Evolutionary conservation across 148 eudicot genomes (phyloP).

Genomic region (Oxyria digyna): DNA sequence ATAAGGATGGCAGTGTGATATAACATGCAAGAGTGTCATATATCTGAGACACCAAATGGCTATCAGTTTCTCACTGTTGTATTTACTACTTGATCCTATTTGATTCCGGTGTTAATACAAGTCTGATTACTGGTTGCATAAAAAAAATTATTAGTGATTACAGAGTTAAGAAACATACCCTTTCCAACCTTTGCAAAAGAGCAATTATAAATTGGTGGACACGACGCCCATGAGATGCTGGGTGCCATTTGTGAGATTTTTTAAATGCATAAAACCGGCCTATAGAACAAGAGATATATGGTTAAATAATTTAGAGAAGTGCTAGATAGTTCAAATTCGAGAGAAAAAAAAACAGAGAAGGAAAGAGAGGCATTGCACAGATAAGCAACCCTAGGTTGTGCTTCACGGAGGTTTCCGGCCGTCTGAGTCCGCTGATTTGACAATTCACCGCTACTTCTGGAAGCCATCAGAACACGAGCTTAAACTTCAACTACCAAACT

Average conservation of each 20-base stretch:
- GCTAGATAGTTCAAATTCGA: too few relatives aligned
- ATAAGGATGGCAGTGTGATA: too few relatives aligned
- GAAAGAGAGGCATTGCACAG: slow-evolving; percentile 30
- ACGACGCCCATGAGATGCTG: slow-evolving; percentile 94
- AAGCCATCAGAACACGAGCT: neutral
- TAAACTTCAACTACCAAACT: neutral
- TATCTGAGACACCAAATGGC: too few relatives aligned
- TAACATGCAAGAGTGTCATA: too few relatives aligned
- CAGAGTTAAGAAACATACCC: slow-evolving; percentile 26
- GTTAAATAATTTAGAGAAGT: neutral
- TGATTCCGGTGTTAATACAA: neutral
- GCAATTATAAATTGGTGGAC: slow-evolving; percentile 98
- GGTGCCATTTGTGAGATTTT: slow-evolving; percentile 90
- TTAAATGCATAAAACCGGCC: slow-evolving; percentile 99
- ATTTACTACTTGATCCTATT: neutral
- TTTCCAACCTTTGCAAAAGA: slow-evolving; percentile 84
- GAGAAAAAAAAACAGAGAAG: neutral
- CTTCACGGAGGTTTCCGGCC: slow-evolving; percentile 21
- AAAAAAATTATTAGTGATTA: too few relatives aligned
- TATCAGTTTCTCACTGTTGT: neutral
- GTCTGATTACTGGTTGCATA: too few relatives aligned
- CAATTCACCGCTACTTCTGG: neutral
- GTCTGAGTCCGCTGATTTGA: slow-evolving; percentile 10
- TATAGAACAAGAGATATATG: slow-evolving; percentile 15
- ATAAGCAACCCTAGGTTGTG: slow-evolving; percentile 82